These are phyloP conservation scores for Cicer arietinum DNA, from an alignment of 306 rosid genomes.

Conservation along the genomic window DNA sequence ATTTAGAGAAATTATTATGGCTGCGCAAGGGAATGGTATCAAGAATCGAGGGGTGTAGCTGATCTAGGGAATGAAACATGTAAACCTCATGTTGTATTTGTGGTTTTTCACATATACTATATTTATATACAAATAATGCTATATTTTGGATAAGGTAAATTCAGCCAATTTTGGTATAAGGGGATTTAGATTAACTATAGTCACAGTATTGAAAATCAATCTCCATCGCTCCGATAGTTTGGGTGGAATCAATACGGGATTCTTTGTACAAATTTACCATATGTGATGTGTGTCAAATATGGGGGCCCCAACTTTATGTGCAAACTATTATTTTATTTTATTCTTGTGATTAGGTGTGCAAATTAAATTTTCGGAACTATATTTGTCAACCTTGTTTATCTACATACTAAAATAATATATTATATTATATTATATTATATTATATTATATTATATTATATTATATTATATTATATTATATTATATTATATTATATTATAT, in stretches of 20 bases:
- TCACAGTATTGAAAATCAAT: background rate
- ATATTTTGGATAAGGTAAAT: conserved; percentile 18
- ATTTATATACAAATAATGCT: background rate
- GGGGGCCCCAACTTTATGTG: no score
- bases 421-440: no score
- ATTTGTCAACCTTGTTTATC: background rate
- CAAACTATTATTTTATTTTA: no score
- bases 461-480: no score
- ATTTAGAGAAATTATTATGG: conserved; percentile 40
- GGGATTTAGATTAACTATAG: background rate
- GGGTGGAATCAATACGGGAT: no score
- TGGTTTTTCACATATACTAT: conserved; percentile 15
- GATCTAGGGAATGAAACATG: background rate
- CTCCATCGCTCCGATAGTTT: background rate
- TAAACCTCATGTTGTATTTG: conserved; percentile 47
- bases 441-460: no score
- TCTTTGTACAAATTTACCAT: no score
- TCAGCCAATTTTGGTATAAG: background rate
- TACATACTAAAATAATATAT: no score
- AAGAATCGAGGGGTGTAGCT: conserved; percentile 34
- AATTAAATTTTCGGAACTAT: background rate
- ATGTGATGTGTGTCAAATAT: no score
- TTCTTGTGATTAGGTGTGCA: background rate
- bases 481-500: no score
- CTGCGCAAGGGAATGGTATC: conserved; percentile 32